Conservation (phyloP, 2,329 filamentous ascomycete species). For the Colletotrichum sp. region DNA sequence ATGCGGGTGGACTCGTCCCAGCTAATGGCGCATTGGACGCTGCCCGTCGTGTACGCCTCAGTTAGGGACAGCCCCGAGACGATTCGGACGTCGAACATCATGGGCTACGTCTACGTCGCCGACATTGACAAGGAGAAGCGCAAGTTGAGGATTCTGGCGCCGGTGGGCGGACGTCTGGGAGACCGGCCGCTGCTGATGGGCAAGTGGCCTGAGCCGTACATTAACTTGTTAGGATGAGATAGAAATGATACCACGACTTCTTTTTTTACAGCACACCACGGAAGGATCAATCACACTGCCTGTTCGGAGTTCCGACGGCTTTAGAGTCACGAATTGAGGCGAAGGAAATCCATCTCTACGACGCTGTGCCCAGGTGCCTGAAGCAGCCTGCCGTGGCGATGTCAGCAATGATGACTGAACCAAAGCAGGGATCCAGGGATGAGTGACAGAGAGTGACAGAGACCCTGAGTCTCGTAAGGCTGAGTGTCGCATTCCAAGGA, state of each 20-base stretch:
- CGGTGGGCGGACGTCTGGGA: slow-evolving; percentile 81
- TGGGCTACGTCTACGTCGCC: slow-evolving; percentile 92
- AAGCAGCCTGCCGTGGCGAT: too few relatives aligned
- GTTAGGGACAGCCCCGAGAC: slow-evolving; percentile 71
- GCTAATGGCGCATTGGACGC: slow-evolving; percentile 77
- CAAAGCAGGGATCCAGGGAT: too few relatives aligned
- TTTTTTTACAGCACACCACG: background rate
- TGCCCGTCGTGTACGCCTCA: slow-evolving; percentile 84
- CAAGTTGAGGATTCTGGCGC: slow-evolving; percentile 81
- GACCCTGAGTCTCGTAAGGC: too few relatives aligned
- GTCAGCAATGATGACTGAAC: too few relatives aligned
- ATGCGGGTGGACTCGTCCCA: slow-evolving; percentile 69
- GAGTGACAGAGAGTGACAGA: too few relatives aligned
- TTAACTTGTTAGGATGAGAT: slow-evolving; percentile 69
- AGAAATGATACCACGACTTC: background rate
- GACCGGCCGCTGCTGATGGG: slow-evolving; percentile 83
- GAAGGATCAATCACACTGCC: background rate
- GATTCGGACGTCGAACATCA: slow-evolving; percentile 80
- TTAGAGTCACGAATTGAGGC: too few relatives aligned
- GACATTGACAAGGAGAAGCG: slow-evolving; percentile 87
- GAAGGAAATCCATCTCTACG: background rate
- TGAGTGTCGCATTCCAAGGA: background rate
- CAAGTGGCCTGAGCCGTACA: slow-evolving; percentile 83
- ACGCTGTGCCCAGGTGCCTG: background rate
- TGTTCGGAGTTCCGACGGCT: too few relatives aligned